Conservation (phyloP, 345 rosid genomes). For the Bretschneidera sinensis region DNA sequence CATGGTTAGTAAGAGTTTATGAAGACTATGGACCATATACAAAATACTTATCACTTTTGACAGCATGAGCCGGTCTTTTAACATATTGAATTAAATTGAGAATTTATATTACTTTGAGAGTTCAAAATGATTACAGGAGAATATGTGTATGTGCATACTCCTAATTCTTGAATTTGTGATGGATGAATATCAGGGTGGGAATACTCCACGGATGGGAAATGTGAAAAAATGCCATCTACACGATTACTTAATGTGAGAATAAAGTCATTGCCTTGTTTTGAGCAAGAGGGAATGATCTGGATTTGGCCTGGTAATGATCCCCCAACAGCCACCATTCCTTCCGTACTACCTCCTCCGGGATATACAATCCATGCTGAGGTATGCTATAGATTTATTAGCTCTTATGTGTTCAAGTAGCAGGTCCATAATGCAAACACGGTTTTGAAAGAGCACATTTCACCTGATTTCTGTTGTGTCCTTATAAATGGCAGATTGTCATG, state of each 20-base stretch:
- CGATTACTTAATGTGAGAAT: conserved; percentile 58
- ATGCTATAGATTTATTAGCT: conserved; percentile 8
- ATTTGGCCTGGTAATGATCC: conserved; percentile 94
- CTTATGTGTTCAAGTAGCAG: conserved; percentile 2
- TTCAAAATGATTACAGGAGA: no score
- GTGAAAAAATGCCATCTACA: conserved; percentile 95
- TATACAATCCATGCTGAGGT: conserved; percentile 96
- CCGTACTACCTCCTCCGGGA: conserved; percentile 81
- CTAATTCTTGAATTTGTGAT: conserved; percentile 1
- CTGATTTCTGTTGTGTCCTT: conserved; percentile 8
- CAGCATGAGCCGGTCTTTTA: not conserved
- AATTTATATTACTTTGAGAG: no score
- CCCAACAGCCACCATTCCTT: conserved; percentile 68
- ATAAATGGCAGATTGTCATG: conserved; percentile 70
- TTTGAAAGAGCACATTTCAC: not conserved
- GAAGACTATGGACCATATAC: not conserved
- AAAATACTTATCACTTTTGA: no score
- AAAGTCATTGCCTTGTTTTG: conserved; percentile 80
- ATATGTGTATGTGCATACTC: no score
- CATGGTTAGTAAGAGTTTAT: conserved; percentile 64
- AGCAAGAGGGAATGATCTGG: conserved; percentile 97
- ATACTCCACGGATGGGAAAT: conserved; percentile 89
- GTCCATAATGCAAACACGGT: not conserved
- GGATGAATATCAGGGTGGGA: conserved; percentile 72
- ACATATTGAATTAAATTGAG: not conserved